A percentile compares a stretch with the other conserved stretches of the same genome.
These are phyloP conservation scores for Rhazya stricta DNA, from an alignment of 257 asterid genomes.

Conservation along the genomic window DNA sequence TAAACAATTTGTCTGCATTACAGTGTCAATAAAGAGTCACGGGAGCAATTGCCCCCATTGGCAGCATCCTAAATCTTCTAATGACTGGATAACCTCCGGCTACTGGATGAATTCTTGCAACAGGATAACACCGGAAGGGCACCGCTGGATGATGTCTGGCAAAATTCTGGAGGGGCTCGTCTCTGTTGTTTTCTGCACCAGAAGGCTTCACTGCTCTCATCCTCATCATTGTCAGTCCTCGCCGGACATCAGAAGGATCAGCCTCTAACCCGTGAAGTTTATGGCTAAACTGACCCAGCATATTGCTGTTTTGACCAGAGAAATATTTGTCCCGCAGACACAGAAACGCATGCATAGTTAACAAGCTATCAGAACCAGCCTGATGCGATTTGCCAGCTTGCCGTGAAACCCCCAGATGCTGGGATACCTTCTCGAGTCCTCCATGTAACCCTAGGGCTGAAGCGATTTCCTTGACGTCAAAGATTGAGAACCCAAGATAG, in stretches of 20 bases:
- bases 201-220: no score
- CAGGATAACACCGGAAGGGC: background rate
- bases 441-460: slow-evolving; percentile 8
- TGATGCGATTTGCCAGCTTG: slow-evolving; percentile 28
- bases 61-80: background rate
- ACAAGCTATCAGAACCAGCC: slow-evolving; percentile 26
- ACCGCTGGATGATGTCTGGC: background rate
- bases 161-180: no score
- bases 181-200: background rate
- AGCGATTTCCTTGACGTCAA: slow-evolving; percentile 25
- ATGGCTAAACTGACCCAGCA: background rate
- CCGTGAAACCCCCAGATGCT: slow-evolving; percentile 14
- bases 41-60: no score
- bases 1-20: no score
- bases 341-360: slow-evolving; percentile 9
- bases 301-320: background rate
- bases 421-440: slow-evolving; percentile 24
- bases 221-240: background rate
- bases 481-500: slow-evolving; percentile 19
- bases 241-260: background rate
- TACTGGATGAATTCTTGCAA: no score
- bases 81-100: background rate
- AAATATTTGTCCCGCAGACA: background rate
- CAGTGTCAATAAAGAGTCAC: no score
- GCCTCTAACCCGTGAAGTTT: slow-evolving; percentile 7